These are phyloP conservation scores for Beauveria asiatica DNA, from an alignment of 2,329 filamentous ascomycete genomes.

Conservation along the genomic window DNA sequence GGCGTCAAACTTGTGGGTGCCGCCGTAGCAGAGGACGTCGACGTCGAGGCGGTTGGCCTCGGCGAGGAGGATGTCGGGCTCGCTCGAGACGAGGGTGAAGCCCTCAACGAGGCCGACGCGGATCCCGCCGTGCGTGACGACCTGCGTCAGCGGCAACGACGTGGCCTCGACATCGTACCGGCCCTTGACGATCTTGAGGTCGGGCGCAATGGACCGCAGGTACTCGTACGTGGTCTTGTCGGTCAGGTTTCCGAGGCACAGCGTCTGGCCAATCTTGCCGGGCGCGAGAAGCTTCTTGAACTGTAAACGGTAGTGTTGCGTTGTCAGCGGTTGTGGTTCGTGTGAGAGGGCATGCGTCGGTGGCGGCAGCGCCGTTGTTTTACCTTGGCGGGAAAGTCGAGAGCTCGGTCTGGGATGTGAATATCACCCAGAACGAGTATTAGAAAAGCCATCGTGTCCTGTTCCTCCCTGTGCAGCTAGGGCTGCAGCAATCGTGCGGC, in stretches of 20 bases:
- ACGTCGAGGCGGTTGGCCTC: constrained; percentile 62
- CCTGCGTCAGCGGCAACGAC: constrained; percentile 55
- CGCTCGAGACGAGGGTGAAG: constrained; percentile 58
- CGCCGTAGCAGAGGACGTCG: constrained; percentile 61
- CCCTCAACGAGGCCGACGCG: constrained; percentile 61
- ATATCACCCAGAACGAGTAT: constrained; percentile 89
- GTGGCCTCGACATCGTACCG: constrained; percentile 60
- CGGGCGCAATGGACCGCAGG: constrained; percentile 64
- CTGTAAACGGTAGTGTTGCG: constrained; percentile 31
- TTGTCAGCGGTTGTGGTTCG: neutral
- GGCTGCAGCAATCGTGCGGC: constrained; percentile 6
- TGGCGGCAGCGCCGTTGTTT: neutral
- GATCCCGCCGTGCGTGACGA: constrained; percentile 57
- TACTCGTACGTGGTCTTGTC: constrained; percentile 76
- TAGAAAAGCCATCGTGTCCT: constrained; percentile 64
- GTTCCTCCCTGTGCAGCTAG: constrained; percentile 21
- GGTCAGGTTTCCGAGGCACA: constrained; percentile 73
- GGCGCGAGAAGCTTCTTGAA: constrained; percentile 80
- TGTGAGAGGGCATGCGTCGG: neutral
- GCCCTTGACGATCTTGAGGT: constrained; percentile 62
- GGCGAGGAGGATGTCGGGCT: constrained; percentile 57
- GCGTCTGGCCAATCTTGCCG: constrained; percentile 73
- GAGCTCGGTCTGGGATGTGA: constrained; percentile 85
- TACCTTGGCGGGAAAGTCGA: constrained; percentile 87
- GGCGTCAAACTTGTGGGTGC: constrained; percentile 60